These are phyloP conservation scores for Agrostemma githago DNA, from an alignment of 148 eudicot genomes.

Conservation along the genomic window DNA sequence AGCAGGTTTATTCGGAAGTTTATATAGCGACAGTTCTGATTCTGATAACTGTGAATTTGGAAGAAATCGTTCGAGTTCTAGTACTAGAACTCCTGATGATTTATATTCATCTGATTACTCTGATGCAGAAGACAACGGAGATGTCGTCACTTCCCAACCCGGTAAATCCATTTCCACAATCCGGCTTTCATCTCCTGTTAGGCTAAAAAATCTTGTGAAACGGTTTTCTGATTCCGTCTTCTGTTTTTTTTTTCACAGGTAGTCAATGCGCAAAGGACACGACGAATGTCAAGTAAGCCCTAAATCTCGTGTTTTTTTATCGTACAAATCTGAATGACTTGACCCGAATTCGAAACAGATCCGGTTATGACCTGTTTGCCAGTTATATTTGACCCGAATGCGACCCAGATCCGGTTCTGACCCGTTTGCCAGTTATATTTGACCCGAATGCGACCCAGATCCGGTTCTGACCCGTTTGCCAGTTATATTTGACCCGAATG, in stretches of 20 bases:
- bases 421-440: too few species aligned
- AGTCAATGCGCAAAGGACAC: constrained; percentile 20
- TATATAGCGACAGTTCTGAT: constrained; percentile 50
- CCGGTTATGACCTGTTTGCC: too few species aligned
- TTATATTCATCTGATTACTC: constrained; percentile 49
- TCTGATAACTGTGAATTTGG: constrained; percentile 36
- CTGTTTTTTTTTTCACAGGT: constrained; percentile 14
- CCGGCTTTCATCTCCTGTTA: background rate
- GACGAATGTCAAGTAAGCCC: constrained; percentile 38
- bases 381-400: too few species aligned
- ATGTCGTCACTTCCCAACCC: constrained; percentile 27
- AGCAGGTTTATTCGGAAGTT: constrained; percentile 43
- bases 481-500: too few species aligned
- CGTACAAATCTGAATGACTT: background rate
- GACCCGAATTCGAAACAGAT: too few species aligned
- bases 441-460: too few species aligned
- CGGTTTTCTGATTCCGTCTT: background rate
- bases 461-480: too few species aligned
- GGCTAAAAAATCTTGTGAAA: background rate
- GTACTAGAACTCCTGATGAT: constrained; percentile 44
- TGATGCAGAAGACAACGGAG: constrained; percentile 39
- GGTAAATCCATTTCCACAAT: constrained; percentile 28
- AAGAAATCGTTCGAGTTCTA: constrained; percentile 33
- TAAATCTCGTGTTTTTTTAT: too few species aligned
- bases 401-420: too few species aligned